A percentile compares a stretch with the other conserved stretches of the same genome.
Conservation (phyloP, 176 grass and related monocot species). For the Tuctoria greenei region DNA sequence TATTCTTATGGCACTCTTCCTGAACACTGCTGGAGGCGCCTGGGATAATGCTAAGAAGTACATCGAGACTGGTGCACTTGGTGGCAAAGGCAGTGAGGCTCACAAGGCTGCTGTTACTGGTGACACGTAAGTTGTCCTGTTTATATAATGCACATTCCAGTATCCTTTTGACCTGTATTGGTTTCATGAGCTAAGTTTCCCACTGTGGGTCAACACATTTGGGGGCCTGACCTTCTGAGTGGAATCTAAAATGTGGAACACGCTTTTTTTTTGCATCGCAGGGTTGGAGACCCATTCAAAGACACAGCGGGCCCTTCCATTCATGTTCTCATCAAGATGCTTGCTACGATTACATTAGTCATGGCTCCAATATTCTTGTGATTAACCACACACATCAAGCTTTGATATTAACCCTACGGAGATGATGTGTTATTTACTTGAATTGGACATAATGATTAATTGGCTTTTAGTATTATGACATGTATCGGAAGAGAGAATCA, state of each 20-base stretch:
- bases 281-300: conserved; percentile 98
- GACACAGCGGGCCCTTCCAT: conserved; percentile 88
- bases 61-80: conserved; percentile 95
- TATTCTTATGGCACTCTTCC: conserved; percentile 98
- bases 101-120: conserved; percentile 97
- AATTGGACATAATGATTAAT: conserved; percentile 29
- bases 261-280: conserved; percentile 35
- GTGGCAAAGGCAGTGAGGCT: conserved; percentile 91
- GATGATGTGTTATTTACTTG: conserved; percentile 37
- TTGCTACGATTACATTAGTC: conserved; percentile 90
- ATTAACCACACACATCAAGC: conserved; percentile 25
- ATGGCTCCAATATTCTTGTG: conserved; percentile 97
- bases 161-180: neutral
- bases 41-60: conserved; percentile 99
- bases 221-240: neutral
- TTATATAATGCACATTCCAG: conserved; percentile 8
- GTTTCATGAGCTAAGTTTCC: neutral
- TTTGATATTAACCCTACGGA: conserved; percentile 30
- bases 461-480: neutral
- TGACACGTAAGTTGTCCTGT: conserved; percentile 77
- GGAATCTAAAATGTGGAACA: neutral
- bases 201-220: neutral
- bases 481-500: neutral
- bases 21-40: conserved; percentile 94
- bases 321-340: conserved; percentile 99